These are phyloP conservation scores for Prunus kanzakura DNA, from an alignment of 306 rosid genomes.

Conservation along the genomic window DNA sequence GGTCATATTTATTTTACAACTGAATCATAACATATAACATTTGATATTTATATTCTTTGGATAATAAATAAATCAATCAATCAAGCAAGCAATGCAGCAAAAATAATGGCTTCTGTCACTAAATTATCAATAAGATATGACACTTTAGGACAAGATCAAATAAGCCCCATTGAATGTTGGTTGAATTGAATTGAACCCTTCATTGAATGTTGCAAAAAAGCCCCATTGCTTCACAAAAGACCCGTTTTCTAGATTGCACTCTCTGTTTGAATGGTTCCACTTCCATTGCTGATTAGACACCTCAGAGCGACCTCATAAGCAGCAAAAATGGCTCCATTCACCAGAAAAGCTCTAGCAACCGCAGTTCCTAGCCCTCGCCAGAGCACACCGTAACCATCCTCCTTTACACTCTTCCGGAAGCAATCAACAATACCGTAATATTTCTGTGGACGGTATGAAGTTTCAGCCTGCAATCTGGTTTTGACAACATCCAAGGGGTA, in stretches of 20 bases:
- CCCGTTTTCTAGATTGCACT: constrained; percentile 31
- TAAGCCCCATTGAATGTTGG: neutral
- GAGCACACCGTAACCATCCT: constrained; percentile 58
- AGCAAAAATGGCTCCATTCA: constrained; percentile 76
- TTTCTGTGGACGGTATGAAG: constrained; percentile 35
- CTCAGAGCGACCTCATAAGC: constrained; percentile 78
- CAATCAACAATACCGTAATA: constrained; percentile 68
- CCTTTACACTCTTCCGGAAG: constrained; percentile 49
- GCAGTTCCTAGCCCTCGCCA: constrained; percentile 87
- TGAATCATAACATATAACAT: neutral
- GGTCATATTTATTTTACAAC: neutral
- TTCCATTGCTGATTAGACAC: constrained; percentile 43
- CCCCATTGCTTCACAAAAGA: neutral
- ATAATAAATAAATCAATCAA: neutral
- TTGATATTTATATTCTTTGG: neutral
- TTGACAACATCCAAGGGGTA: constrained; percentile 81
- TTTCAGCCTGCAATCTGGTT: constrained; percentile 73
- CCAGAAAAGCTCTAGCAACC: constrained; percentile 70
- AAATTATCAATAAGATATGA: neutral
- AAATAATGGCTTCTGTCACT: neutral
- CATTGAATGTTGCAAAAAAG: neutral
- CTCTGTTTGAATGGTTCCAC: constrained; percentile 28
- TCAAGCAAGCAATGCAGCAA: neutral
- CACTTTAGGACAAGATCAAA: neutral
- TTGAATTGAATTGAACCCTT: no score